Conservation (phyloP, 176 grass and related monocot species). For the Oryza glumipatula region DNA sequence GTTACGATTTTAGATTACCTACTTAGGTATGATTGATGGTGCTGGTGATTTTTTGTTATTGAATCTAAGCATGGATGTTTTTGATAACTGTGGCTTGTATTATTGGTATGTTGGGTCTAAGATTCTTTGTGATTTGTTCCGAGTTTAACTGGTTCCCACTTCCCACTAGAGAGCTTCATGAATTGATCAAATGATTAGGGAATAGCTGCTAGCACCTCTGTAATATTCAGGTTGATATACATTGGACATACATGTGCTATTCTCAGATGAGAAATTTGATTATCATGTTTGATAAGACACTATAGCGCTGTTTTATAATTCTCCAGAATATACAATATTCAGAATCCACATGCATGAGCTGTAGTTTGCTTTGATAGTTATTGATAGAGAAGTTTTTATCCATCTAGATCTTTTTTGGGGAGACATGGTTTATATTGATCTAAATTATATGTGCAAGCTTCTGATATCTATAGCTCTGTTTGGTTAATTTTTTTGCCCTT, state of each 20-base stretch:
- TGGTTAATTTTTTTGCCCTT: conserved; percentile 25
- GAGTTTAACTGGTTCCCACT: background rate
- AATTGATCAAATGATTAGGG: background rate
- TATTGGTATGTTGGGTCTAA: conserved; percentile 11
- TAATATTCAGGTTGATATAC: conserved; percentile 3
- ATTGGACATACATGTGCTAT: background rate
- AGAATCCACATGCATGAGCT: conserved; percentile 2
- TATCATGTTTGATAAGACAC: background rate
- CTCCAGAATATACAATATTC: background rate
- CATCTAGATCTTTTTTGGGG: background rate
- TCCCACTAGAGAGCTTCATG: background rate
- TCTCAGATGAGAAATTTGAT: background rate
- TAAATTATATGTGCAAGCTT: background rate
- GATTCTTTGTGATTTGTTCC: background rate
- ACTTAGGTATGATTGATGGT: conserved; percentile 11
- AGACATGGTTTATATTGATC: background rate
- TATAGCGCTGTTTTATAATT: background rate
- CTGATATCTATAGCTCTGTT: conserved; percentile 3
- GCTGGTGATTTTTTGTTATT: background rate
- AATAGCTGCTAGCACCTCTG: background rate
- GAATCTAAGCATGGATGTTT: background rate
- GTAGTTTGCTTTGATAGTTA: background rate
- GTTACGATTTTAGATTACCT: conserved; percentile 3
- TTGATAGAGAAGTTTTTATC: background rate
- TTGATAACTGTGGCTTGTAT: background rate